Evolutionary conservation across 192 early-diverging fungal genomes (phyloP).

Genomic region (Coemansia sp.): DNA sequence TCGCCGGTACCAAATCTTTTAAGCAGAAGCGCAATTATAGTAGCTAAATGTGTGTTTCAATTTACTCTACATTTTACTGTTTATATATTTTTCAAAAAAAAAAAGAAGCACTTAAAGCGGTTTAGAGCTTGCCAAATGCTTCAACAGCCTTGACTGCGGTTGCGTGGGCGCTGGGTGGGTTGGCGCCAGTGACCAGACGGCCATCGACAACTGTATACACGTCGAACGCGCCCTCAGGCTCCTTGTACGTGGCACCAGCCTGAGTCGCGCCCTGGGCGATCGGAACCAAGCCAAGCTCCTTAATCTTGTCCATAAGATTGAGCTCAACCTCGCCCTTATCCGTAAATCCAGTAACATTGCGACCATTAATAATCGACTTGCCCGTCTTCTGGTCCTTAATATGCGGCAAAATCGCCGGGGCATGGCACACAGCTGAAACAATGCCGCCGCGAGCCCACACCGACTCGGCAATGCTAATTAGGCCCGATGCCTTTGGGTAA

Average conservation of each 20-base stretch:
- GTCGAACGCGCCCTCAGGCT: slow-evolving; percentile 56
- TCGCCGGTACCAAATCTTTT: slow-evolving; percentile 44
- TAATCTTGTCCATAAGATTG: slow-evolving; percentile 43
- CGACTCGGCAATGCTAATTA: slow-evolving; percentile 56
- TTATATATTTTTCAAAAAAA: not conserved
- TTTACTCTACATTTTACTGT: too few relatives aligned
- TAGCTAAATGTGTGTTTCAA: too few relatives aligned
- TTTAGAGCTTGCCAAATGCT: slow-evolving; percentile 30
- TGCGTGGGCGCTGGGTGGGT: slow-evolving; percentile 63
- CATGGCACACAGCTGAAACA: slow-evolving; percentile 60
- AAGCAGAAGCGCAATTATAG: not conserved
- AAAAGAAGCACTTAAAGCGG: slow-evolving; percentile 1
- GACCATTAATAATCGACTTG: slow-evolving; percentile 61
- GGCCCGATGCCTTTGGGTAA: slow-evolving; percentile 49
- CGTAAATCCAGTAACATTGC: slow-evolving; percentile 71
- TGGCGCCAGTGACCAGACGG: slow-evolving; percentile 67
- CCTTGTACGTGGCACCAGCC: slow-evolving; percentile 60
- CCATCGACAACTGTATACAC: slow-evolving; percentile 59
- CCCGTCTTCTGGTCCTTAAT: slow-evolving; percentile 62
- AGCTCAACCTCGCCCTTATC: slow-evolving; percentile 64
- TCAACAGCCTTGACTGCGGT: slow-evolving; percentile 47
- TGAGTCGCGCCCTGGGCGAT: slow-evolving; percentile 42
- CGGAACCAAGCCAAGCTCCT: slow-evolving; percentile 37
- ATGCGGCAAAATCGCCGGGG: slow-evolving; percentile 65
- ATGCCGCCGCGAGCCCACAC: slow-evolving; percentile 57